Evolutionary conservation across 306 rosid genomes (phyloP), one percentile per base, ranked within the genome.

Genomic region (Urtica urens): DNA sequence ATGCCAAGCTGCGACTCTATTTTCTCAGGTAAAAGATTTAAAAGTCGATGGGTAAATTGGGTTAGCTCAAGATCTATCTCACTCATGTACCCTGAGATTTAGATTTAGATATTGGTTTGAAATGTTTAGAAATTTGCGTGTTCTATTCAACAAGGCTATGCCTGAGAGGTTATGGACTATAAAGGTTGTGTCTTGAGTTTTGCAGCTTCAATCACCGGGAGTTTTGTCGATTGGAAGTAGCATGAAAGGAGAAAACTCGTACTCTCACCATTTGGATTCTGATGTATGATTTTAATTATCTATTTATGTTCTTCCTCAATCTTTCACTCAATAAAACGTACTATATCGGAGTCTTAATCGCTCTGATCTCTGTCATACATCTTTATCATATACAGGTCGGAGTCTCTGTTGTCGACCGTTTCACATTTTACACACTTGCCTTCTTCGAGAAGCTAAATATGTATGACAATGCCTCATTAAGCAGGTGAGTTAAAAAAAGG

Each of bases 1-100:
- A 26, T 84, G 97, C 71, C 97, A 90, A 75, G 97, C 95, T 58
- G 78, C 93, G 21, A 84, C 95, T 35, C 84, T 90, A 69, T 90
- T 90, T 80, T 74, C 86, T 44, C 97, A 84, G 95, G 95, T 90
- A n/a, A n/a, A n/a, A n/a, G n/a, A n/a, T n/a, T n/a, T n/a, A n/a
- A n/a, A n/a, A n/a, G n/a, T n/a, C n/a, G n/a, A n/a, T n/a, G n/a
- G n/a, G n/a, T n/a, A n/a, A n/a, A n/a, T n/a, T n/a, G n/a, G n/a
- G n/a, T n/a, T n/a, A n/a, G n/a, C n/a, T 64, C 37, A 71, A 56
- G 25, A 26, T 59, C 40, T 50, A 35, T 7, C 2, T 35, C 10
- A 4, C 2, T 35, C 40, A 13, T 35, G 40, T n/a, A n/a, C n/a
- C n/a, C n/a, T n/a, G n/a, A n/a, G n/a, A n/a, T n/a, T n/a, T n/a